Conservation (phyloP, 73 alveolate species). For the Durusdinium trenchii region DNA sequence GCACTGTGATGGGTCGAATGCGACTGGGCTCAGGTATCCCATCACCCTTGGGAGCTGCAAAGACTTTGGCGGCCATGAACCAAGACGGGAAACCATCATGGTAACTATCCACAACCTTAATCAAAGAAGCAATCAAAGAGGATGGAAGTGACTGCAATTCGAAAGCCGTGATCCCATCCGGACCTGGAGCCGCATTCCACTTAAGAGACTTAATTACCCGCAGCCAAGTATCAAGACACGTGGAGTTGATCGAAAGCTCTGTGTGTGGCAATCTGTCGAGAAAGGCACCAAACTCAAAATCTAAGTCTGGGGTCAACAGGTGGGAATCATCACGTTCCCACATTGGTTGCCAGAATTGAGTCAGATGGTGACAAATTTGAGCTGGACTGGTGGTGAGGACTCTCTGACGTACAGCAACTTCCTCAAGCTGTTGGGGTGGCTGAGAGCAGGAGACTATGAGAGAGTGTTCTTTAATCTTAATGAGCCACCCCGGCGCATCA, state of each 20-base stretch:
- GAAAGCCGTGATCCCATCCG: not conserved
- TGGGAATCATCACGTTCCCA: not conserved
- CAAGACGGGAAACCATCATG: not conserved
- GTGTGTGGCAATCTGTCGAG: not conserved
- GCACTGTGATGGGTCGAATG: not conserved
- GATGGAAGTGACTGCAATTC: not conserved
- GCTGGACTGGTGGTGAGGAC: not conserved
- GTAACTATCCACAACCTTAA: not conserved
- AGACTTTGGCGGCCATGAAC: not conserved
- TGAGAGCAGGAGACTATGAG: not conserved
- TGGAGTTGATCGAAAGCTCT: not conserved
- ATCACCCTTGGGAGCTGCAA: not conserved
- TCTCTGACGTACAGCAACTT: not conserved
- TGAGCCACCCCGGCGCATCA: not conserved
- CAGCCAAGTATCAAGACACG: not conserved
- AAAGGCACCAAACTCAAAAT: not conserved
- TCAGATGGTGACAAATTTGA: not conserved
- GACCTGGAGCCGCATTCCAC: not conserved
- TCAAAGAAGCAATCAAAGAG: not conserved
- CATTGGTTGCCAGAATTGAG: not conserved
- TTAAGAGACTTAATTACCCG: not conserved
- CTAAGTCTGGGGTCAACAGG: too few species aligned
- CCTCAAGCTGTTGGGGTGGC: not conserved
- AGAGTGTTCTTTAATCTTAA: not conserved
- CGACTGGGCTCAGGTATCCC: not conserved